A percentile compares a stretch with the other conserved stretches of the same genome.
Conservation (phyloP, 176 grass and related monocot species). For the Melocanna baccifera region DNA sequence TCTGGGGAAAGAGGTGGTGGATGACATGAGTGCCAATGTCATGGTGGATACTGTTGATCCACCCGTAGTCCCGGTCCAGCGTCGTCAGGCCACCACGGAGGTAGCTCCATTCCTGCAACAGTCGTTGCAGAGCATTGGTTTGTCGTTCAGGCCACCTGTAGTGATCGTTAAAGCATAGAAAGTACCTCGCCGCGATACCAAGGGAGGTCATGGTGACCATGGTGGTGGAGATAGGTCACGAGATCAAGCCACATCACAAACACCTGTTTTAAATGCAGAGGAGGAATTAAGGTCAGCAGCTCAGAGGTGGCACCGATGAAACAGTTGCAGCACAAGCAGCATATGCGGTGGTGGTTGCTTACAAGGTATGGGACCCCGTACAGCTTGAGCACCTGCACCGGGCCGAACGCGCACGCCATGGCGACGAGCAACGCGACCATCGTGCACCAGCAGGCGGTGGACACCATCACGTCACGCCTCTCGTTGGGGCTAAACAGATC, state of each 20-base stretch:
- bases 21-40: slow-evolving; percentile 96
- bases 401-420: slow-evolving; percentile 41
- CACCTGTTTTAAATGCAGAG: slow-evolving; percentile 45
- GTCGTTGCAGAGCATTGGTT: not conserved
- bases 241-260: slow-evolving; percentile 86
- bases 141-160: too few relatives aligned
- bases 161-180: not conserved
- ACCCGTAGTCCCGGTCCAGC: slow-evolving; percentile 82
- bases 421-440: slow-evolving; percentile 52
- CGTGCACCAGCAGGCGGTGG: slow-evolving; percentile 65
- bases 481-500: slow-evolving; percentile 65
- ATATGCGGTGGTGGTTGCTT: not conserved
- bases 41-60: slow-evolving; percentile 95
- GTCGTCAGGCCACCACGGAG: slow-evolving; percentile 81
- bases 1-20: slow-evolving; percentile 95
- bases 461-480: slow-evolving; percentile 48
- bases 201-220: slow-evolving; percentile 64
- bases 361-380: slow-evolving; percentile 74
- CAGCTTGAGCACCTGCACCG: slow-evolving; percentile 47
- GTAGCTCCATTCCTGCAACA: slow-evolving; percentile 84
- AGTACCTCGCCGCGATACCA: slow-evolving; percentile 87
- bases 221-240: slow-evolving; percentile 93
- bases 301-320: too few relatives aligned
- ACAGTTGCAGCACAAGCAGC: not conserved
- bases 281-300: not conserved